These are phyloP conservation scores for Rhodotorula sp. DNA, from an alignment of 1,284 basidiomycete genomes.

Conservation along the genomic window DNA sequence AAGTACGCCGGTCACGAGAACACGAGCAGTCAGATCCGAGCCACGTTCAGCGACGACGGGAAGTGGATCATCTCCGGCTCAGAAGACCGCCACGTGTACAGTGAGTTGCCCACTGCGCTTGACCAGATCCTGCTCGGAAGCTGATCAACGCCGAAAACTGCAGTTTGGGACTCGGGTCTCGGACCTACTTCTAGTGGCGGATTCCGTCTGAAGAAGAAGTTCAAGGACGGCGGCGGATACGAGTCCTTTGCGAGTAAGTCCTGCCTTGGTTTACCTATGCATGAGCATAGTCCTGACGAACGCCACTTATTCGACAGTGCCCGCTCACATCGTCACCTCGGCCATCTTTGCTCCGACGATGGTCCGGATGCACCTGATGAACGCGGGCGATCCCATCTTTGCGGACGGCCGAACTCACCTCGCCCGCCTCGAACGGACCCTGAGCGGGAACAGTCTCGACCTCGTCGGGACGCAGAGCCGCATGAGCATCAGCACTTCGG, in stretches of 20 bases:
- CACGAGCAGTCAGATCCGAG: slow-evolving; percentile 48
- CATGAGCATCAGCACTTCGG: background rate
- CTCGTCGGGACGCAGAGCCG: background rate
- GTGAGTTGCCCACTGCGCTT: background rate
- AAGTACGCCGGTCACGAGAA: slow-evolving; percentile 45
- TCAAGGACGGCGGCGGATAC: slow-evolving; percentile 29
- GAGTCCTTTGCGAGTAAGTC: slow-evolving; percentile 37
- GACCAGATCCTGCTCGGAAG: background rate
- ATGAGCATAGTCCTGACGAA: background rate
- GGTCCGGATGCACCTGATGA: slow-evolving; percentile 31
- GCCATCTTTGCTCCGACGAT: slow-evolving; percentile 39
- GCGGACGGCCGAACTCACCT: slow-evolving; percentile 26
- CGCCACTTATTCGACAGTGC: slow-evolving; percentile 19
- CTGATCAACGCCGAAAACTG: background rate
- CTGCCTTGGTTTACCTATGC: too few relatives aligned
- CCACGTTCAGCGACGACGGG: slow-evolving; percentile 46
- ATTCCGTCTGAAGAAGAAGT: slow-evolving; percentile 24
- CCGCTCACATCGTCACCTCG: slow-evolving; percentile 43
- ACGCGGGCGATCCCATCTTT: slow-evolving; percentile 37
- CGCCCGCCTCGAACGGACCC: slow-evolving; percentile 15
- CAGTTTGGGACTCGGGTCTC: slow-evolving; percentile 36
- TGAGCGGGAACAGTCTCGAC: slow-evolving; percentile 11
- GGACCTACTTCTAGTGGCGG: slow-evolving; percentile 15
- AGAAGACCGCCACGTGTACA: slow-evolving; percentile 44
- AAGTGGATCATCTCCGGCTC: slow-evolving; percentile 48